Evolutionary conservation across 495 filamentous ascomycete species (phyloP).

Genomic region (Pseudoneurospora amorphoporcata): DNA sequence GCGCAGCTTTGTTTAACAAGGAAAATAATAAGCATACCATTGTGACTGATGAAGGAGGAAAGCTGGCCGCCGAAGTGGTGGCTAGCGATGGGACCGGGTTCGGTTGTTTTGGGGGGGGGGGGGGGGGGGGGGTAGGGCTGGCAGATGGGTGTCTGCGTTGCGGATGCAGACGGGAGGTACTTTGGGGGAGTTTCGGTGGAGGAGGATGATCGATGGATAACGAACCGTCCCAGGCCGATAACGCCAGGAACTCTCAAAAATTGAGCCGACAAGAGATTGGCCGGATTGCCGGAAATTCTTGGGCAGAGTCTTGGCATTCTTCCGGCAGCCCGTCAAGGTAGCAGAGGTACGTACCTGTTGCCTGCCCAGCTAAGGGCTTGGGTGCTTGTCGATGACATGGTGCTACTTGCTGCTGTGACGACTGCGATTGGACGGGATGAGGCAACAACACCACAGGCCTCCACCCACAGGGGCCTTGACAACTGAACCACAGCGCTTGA

Average conservation of each 20-base stretch:
- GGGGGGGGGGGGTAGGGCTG: neutral
- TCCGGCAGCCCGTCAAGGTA: neutral
- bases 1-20: neutral
- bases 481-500: neutral
- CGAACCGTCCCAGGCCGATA: neutral
- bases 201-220: neutral
- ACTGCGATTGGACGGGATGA: neutral
- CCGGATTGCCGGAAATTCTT: constrained; percentile 16
- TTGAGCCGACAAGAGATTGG: constrained; percentile 5
- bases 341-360: neutral
- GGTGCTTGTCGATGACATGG: neutral
- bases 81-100: neutral
- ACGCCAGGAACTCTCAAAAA: constrained; percentile 12
- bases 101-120: neutral
- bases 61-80: neutral
- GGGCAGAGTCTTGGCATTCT: neutral
- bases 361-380: neutral
- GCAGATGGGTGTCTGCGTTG: neutral
- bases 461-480: neutral
- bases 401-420: neutral
- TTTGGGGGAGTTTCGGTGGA: neutral
- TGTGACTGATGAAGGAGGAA: neutral
- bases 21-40: neutral
- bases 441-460: neutral
- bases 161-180: neutral